These are phyloP conservation scores for Nannochloropsis granulata DNA, from an alignment of 108 stramenopile species.

Conservation along the genomic window DNA sequence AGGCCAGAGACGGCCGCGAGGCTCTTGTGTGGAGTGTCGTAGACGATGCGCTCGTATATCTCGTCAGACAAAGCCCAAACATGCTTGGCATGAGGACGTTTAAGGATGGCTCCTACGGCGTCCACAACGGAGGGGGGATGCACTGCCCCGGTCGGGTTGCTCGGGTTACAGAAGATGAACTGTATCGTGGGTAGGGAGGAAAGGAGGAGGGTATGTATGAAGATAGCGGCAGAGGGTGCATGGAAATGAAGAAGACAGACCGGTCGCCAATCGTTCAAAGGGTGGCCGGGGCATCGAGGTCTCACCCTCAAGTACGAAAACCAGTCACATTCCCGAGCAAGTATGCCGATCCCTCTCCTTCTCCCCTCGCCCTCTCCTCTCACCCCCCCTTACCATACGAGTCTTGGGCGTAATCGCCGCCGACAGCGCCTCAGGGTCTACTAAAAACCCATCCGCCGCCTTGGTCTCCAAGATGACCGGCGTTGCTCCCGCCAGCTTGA, in stretches of 20 bases:
- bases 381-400: constrained; percentile 30
- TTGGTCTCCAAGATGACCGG: constrained; percentile 68
- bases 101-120: background rate
- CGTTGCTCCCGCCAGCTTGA: constrained; percentile 57
- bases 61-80: constrained; percentile 77
- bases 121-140: background rate
- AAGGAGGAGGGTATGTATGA: background rate
- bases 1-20: background rate
- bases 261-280: too few relatives aligned
- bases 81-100: background rate
- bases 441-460: constrained; percentile 53
- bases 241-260: too few relatives aligned
- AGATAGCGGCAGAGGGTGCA: too few relatives aligned
- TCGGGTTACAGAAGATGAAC: constrained; percentile 89
- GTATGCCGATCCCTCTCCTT: too few relatives aligned
- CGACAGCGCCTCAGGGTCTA: constrained; percentile 55
- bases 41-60: constrained; percentile 89
- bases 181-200: background rate
- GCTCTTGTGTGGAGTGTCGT: constrained; percentile 50
- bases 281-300: too few relatives aligned
- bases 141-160: constrained; percentile 85
- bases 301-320: too few relatives aligned
- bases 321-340: too few relatives aligned
- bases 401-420: constrained; percentile 47
- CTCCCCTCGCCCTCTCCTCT: too few relatives aligned